A percentile compares a stretch with the other conserved stretches of the same genome.
phyloP scores from a whole-genome alignment of 2,329 filamentous ascomycete genomes.

The Aspergillus sp. region DNA sequence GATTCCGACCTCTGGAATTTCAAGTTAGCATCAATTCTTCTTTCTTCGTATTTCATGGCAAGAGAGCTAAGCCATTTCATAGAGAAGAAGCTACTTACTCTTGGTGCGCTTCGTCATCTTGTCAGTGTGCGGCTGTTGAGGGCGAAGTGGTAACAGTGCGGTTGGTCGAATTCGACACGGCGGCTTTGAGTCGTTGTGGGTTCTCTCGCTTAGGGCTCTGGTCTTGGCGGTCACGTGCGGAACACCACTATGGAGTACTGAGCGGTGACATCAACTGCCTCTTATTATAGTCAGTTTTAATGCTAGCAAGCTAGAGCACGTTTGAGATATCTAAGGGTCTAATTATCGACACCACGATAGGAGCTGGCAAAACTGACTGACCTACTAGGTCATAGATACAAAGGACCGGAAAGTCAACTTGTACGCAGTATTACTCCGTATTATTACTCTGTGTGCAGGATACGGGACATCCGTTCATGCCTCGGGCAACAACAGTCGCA shows the following conservation, averaged over 20 bases:
- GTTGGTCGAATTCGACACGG: conserved; percentile 24
- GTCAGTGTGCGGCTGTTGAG: conserved; percentile 37
- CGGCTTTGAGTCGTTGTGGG: conserved; percentile 29
- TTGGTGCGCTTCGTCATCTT: conserved; percentile 94
- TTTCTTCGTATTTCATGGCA: neutral
- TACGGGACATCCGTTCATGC: no score
- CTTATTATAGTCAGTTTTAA: no score
- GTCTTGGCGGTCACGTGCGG: conserved; percentile 26
- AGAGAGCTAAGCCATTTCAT: neutral
- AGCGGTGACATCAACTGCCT: no score
- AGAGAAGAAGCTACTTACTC: conserved; percentile 42
- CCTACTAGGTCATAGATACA: no score
- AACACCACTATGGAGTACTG: neutral
- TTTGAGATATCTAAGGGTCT: no score
- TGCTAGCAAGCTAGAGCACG: no score
- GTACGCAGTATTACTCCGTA: no score
- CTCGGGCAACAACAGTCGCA: no score
- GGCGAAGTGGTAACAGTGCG: conserved; percentile 29
- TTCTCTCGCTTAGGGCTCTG: conserved; percentile 33
- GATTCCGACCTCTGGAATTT: conserved; percentile 70
- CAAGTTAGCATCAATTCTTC: conserved; percentile 18
- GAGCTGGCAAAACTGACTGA: no score
- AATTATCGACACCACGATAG: no score
- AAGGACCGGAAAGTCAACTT: no score
- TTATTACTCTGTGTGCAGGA: no score